Evolutionary conservation across 257 asterid species (phyloP).

Genomic region (Solanum chilense): DNA sequence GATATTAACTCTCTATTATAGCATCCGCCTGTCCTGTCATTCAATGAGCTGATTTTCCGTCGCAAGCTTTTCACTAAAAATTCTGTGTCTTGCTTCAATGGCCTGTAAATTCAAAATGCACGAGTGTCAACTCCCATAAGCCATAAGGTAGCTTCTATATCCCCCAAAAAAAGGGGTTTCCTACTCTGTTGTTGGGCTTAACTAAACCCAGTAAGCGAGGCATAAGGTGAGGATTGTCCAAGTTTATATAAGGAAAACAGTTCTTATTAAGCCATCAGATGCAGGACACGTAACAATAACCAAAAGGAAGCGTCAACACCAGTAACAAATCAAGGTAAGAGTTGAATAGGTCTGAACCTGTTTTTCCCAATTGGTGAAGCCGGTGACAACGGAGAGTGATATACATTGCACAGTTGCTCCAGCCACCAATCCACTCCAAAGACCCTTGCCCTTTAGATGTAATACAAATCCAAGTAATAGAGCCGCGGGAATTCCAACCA

Average conservation of each 20-base stretch:
- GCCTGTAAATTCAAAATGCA: conserved; percentile 23
- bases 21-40: background rate
- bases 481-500: conserved; percentile 67
- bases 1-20: background rate
- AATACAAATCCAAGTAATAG: conserved; percentile 54
- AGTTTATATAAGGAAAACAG: background rate
- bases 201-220: background rate
- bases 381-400: conserved; percentile 39
- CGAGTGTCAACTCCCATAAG: background rate
- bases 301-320: background rate
- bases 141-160: background rate
- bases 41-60: background rate
- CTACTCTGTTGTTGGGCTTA: background rate
- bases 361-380: conserved; percentile 58
- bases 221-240: background rate
- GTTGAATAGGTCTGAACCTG: conserved; percentile 26
- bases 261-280: background rate
- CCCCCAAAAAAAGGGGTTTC: background rate
- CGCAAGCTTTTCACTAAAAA: conserved; percentile 15
- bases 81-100: conserved; percentile 29
- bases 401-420: conserved; percentile 50
- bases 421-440: conserved; percentile 67
- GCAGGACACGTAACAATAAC: background rate
- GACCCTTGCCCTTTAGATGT: conserved; percentile 42
- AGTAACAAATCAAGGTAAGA: background rate